A percentile compares a stretch with the other conserved stretches of the same genome.
These are phyloP conservation scores for Setaria italica DNA, from an alignment of 202 grass and related monocot genomes.

Conservation along the genomic window DNA sequence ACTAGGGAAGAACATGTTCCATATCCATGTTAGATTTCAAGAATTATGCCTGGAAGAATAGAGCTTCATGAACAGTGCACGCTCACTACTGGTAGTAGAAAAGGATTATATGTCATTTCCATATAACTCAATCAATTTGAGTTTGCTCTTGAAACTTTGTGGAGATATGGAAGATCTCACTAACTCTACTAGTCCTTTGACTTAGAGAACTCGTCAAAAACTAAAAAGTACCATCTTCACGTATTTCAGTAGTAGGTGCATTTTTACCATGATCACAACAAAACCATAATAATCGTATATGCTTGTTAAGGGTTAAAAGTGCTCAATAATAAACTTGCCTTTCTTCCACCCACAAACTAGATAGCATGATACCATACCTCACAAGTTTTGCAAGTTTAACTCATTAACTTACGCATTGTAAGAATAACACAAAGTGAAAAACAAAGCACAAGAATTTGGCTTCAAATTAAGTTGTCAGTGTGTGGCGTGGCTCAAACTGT, in stretches of 20 bases:
- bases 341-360: background rate
- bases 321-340: background rate
- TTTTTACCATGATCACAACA: background rate
- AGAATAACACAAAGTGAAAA: too few species aligned
- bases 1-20: background rate
- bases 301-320: background rate
- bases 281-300: background rate
- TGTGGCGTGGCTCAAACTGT: background rate
- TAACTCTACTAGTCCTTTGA: background rate
- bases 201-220: background rate
- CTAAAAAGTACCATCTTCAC: background rate
- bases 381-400: background rate
- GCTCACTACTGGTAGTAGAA: background rate
- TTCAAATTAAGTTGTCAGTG: too few species aligned
- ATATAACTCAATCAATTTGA: constrained; percentile 1
- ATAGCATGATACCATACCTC: background rate
- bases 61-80: background rate
- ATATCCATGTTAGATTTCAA: background rate
- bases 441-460: background rate
- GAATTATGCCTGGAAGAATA: background rate
- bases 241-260: background rate
- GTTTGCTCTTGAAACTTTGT: background rate
- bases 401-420: background rate
- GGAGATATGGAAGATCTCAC: background rate
- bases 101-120: background rate